Evolutionary conservation across 202 grass and related monocot species (phyloP), one percentile per base, ranked within the genome.

Genomic region (Panicum virgatum): DNA sequence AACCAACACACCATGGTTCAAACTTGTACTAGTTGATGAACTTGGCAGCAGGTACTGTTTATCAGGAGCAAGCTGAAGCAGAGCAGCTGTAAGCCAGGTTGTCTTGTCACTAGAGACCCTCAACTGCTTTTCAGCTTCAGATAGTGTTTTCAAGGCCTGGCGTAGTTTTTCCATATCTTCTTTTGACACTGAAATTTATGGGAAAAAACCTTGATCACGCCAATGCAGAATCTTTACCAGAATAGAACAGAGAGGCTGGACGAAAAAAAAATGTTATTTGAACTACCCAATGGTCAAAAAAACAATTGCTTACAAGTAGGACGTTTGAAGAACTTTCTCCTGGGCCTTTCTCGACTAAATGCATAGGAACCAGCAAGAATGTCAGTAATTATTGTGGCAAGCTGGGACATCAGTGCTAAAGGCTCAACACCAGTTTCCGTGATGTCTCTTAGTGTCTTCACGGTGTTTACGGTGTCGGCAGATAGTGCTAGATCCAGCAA

Each of bases 61-160:
- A 30, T 98, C 96, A 75, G 96, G 96, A 87, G 92, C 96, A 90
- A 98, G 92, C 90, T 98, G 92, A 90, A 98, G 96, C 37, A 98
- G 87, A 85, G 96, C 92, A 91, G 92, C 96, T 3, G 96, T 96
- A 80, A 98, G 86, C 96, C 96, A 98, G 58, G 96, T 96, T 84
- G 90, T 75, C 70, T 98, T 98, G 79, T 98, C 92, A 62, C 85
- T 96, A 32, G 96, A 96, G 38, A 86, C 85, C 81, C 96, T 93
- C 85, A 98, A 72, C 86, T 98, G 96, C 68, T 98, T 98, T 83
- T 98, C 96, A 72, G 92, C 89, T 82, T 93, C 92, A 32, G 92
- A 96, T 13, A 98, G 74, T 57, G 80, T 91, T 91, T 88, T 98
- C 44, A 98, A 88, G 43, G 92, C 96, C 78, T 93, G 96, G 1